Percentiles rank a stretch among this genome's conserved stretches.
These are phyloP conservation scores for Pestalotiopsis sp. DNA, from an alignment of 2,329 filamentous ascomycete genomes.

Conservation along the genomic window DNA sequence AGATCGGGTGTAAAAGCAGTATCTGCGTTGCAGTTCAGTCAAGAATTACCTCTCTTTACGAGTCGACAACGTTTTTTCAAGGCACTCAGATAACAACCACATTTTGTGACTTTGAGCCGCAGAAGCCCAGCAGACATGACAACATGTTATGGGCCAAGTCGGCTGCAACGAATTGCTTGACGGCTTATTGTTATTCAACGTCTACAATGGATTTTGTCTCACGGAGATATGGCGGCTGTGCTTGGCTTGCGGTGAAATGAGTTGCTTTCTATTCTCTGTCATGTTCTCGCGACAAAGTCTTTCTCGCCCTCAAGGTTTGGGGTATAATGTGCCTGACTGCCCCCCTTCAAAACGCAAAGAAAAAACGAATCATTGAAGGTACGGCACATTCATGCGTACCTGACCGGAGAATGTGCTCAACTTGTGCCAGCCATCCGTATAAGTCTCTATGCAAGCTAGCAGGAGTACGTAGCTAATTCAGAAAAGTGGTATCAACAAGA, in stretches of 20 bases:
- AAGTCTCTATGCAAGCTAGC: slow-evolving; percentile 4
- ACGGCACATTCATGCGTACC: not conserved
- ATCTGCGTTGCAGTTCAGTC: too few relatives aligned
- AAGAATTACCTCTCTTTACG: too few relatives aligned
- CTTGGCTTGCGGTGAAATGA: not conserved
- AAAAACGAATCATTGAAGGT: not conserved
- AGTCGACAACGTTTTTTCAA: too few relatives aligned
- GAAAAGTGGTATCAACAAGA: slow-evolving; percentile 13
- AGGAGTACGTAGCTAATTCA: not conserved
- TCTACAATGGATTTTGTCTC: too few relatives aligned
- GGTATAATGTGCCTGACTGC: not conserved
- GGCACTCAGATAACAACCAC: too few relatives aligned
- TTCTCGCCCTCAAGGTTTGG: not conserved
- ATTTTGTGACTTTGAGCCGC: too few relatives aligned
- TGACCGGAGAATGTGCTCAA: not conserved
- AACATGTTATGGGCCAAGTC: too few relatives aligned
- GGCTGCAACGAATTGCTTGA: too few relatives aligned
- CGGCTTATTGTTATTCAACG: too few relatives aligned
- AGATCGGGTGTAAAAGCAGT: too few relatives aligned
- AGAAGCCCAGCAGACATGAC: too few relatives aligned
- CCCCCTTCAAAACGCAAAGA: not conserved
- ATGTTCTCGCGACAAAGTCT: not conserved
- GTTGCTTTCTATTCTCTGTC: not conserved
- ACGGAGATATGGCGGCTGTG: not conserved
- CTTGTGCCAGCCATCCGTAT: not conserved